Conservation (phyloP, 2,329 filamentous ascomycete species). For the Fusarium coicis region DNA sequence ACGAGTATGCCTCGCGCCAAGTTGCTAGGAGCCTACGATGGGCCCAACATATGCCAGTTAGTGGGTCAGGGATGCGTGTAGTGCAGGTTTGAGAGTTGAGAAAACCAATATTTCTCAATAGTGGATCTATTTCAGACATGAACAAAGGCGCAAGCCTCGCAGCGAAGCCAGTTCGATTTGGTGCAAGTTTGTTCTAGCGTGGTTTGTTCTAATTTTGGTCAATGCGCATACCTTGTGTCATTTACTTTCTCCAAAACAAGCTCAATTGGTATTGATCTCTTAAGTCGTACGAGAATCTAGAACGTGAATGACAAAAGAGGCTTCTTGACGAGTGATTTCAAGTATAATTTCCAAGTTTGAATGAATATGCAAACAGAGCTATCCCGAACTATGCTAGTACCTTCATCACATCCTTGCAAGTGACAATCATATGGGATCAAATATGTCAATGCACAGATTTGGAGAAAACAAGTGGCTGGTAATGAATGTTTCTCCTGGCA, state of each 20-base stretch:
- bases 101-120: conserved; percentile 21
- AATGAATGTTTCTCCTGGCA: neutral
- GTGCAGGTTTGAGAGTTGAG: conserved; percentile 27
- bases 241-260: neutral
- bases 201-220: conserved; percentile 17
- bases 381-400: neutral
- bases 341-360: neutral
- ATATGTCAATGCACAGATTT: neutral
- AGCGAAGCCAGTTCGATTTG: conserved; percentile 5
- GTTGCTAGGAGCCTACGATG: conserved; percentile 21
- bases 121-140: conserved; percentile 7
- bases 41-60: conserved; percentile 16
- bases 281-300: conserved; percentile 8
- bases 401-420: neutral
- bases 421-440: neutral
- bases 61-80: conserved; percentile 24
- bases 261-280: neutral
- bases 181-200: conserved; percentile 1
- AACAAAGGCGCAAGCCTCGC: conserved; percentile 1
- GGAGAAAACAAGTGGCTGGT: neutral
- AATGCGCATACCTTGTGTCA: neutral
- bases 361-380: neutral
- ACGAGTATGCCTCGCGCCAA: conserved; percentile 44
- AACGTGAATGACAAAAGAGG: conserved; percentile 12
- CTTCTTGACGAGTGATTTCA: neutral